Percentiles rank a stretch among this genome's conserved stretches.
phyloP scores from a whole-genome alignment of 2,329 filamentous ascomycete species.

The Aspergillus pseudonomiae region DNA sequence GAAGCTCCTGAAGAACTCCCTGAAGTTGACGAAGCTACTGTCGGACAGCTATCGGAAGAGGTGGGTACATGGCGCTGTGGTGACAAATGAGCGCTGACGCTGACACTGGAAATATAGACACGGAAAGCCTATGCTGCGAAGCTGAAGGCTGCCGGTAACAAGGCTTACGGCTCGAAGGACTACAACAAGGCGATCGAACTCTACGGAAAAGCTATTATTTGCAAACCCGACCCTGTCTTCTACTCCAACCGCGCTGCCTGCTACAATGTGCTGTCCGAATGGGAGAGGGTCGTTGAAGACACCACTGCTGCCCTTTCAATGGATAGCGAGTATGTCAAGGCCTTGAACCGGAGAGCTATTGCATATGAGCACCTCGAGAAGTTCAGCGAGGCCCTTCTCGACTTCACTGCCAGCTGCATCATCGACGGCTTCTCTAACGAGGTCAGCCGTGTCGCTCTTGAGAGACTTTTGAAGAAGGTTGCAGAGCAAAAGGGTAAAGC shows the following conservation, averaged over 20 bases:
- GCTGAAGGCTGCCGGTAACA: slow-evolving; percentile 94
- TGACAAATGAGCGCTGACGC: neutral
- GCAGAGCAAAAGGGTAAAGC: slow-evolving; percentile 91
- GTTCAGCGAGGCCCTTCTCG: slow-evolving; percentile 91
- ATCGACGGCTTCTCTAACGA: slow-evolving; percentile 97
- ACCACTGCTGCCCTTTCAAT: slow-evolving; percentile 92
- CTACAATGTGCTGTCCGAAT: slow-evolving; percentile 89
- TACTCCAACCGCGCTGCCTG: slow-evolving; percentile 98
- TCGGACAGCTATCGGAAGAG: slow-evolving; percentile 51
- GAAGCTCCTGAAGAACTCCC: slow-evolving; percentile 67
- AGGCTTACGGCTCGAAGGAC: slow-evolving; percentile 91
- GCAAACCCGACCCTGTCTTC: slow-evolving; percentile 96
- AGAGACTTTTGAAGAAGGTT: slow-evolving; percentile 93
- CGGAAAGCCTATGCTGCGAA: slow-evolving; percentile 86
- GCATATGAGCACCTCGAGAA: slow-evolving; percentile 92
- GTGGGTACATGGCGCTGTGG: slow-evolving; percentile 32
- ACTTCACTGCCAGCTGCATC: slow-evolving; percentile 98
- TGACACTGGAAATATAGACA: slow-evolving; percentile 55
- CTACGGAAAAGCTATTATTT: slow-evolving; percentile 93
- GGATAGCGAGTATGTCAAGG: slow-evolving; percentile 96
- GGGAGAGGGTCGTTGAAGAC: slow-evolving; percentile 96
- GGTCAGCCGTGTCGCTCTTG: slow-evolving; percentile 82
- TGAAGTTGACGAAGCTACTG: slow-evolving; percentile 58
- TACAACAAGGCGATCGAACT: slow-evolving; percentile 92
- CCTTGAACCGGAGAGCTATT: slow-evolving; percentile 91